Percentiles rank a stretch among this genome's conserved stretches.
Evolutionary conservation across 371 early-diverging fungal genomes (phyloP).

Genomic region (Fennellomyces sp.): DNA sequence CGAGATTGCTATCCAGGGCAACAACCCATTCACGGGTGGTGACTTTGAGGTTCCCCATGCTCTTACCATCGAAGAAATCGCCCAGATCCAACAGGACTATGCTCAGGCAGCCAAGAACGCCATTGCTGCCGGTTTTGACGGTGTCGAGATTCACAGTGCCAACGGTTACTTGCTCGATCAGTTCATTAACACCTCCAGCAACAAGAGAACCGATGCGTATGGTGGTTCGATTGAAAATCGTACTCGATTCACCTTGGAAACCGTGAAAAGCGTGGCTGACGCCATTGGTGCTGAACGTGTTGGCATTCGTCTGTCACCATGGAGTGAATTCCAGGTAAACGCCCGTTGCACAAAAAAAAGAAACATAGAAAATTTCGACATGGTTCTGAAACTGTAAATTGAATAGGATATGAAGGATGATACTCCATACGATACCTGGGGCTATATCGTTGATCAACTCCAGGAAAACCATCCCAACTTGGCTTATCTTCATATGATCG

Average conservation of each 20-base stretch:
- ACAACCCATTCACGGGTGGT: background rate
- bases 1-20: constrained; percentile 21
- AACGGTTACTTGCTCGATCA: constrained; percentile 66
- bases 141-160: constrained; percentile 77
- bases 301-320: constrained; percentile 25
- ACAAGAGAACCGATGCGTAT: constrained; percentile 64
- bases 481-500: constrained; percentile 38
- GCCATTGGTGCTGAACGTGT: constrained; percentile 17
- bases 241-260: constrained; percentile 45
- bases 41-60: constrained; percentile 58
- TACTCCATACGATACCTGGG: constrained; percentile 35
- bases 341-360: too few species aligned
- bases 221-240: constrained; percentile 59
- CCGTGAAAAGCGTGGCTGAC: constrained; percentile 33
- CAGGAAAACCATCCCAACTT: constrained; percentile 25
- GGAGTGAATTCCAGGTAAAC: constrained; percentile 16
- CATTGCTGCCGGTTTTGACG: constrained; percentile 45
- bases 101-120: constrained; percentile 45
- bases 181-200: constrained; percentile 33
- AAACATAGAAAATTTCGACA: background rate
- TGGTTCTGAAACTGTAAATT: too few species aligned
- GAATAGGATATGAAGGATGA: constrained; percentile 32
- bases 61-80: constrained; percentile 66
- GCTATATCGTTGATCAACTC: constrained; percentile 18
- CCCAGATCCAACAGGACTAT: constrained; percentile 57